Base-by-base conservation (phyloP, 163 green algal species). In the Chlamydomonas reinhardtii region DNA sequence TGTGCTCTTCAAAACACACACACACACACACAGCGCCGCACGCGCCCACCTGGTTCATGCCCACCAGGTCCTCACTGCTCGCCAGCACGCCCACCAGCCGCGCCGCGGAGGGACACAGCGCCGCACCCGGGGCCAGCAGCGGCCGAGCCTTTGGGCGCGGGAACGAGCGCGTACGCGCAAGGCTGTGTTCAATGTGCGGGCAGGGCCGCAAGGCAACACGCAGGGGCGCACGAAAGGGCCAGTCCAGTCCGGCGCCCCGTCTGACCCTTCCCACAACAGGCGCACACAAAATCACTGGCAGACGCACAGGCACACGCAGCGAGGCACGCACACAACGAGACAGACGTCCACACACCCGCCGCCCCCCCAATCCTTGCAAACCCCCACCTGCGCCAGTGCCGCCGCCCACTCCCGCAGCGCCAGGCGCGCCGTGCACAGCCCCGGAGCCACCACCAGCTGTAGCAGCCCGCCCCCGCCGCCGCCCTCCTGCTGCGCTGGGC, bases 1-100 rank as follows among this genome's bases (percentile, higher is more conserved):
- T n/a, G n/a, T n/a, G n/a, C n/a, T n/a, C n/a, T n/a, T n/a, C n/a
- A n/a, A n/a, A n/a, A n/a, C n/a, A n/a, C n/a, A n/a, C n/a, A n/a
- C n/a, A n/a, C n/a, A n/a, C n/a, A n/a, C n/a, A n/a, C n/a, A n/a
- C n/a, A n/a, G n/a, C n/a, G n/a, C n/a, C n/a, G n/a, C n/a, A n/a
- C n/a, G n/a, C n/a, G n/a, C n/a, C n/a, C 69, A 85, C 81, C 81
- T 87, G 35, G 70, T 87, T 87, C 81, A 87, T 73, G 29, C 56
- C 81, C 35, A 31, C 2, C 70, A 87, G 71, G 37, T 87, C 81
- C 29, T 81, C 70, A 20, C 81, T 80, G 25, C 71, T 37, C 59
- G 70, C 81, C 81, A 87, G 32, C 12, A 48, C 70, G 17, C 81
- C 81, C 70, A 87, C 29, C 71, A 87, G 39, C 27, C 81, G 70